Conservation (phyloP, 148 eudicot species). For the Diospyros lotus region DNA sequence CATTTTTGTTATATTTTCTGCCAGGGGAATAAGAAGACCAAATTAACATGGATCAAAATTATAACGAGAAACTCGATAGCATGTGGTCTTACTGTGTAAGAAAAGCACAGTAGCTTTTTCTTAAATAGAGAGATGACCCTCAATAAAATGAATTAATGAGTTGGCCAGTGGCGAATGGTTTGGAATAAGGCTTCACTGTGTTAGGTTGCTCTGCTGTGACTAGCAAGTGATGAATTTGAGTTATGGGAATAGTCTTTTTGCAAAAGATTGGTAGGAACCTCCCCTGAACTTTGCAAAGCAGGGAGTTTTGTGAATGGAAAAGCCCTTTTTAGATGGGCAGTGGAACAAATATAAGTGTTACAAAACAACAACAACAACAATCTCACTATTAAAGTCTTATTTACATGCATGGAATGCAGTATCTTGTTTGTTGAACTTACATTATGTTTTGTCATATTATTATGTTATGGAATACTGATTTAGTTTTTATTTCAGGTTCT, state of each 20-base stretch:
- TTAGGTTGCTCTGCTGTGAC: background rate
- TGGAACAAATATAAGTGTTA: background rate
- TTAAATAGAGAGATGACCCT: background rate
- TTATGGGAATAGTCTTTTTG: too few species aligned
- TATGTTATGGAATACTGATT: background rate
- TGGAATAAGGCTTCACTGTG: background rate
- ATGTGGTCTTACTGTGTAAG: background rate
- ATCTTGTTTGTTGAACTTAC: background rate
- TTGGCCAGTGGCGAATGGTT: background rate
- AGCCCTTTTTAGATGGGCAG: background rate
- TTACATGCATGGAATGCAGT: background rate
- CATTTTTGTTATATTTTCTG: too few species aligned
- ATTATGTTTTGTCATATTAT: background rate
- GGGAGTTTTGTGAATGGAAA: too few species aligned
- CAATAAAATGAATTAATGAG: background rate
- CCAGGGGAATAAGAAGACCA: background rate
- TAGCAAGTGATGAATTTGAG: too few species aligned
- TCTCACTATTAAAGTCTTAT: too few species aligned
- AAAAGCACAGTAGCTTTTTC: background rate
- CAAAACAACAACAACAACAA: too few species aligned
- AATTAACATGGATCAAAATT: background rate
- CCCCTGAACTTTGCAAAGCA: too few species aligned
- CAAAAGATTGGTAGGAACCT: too few species aligned
- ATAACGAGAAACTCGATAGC: background rate
- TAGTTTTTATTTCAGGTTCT: conserved; percentile 25